Evolutionary conservation across 139 green algal species (phyloP).

Genomic region (Parachlorella kessleri): DNA sequence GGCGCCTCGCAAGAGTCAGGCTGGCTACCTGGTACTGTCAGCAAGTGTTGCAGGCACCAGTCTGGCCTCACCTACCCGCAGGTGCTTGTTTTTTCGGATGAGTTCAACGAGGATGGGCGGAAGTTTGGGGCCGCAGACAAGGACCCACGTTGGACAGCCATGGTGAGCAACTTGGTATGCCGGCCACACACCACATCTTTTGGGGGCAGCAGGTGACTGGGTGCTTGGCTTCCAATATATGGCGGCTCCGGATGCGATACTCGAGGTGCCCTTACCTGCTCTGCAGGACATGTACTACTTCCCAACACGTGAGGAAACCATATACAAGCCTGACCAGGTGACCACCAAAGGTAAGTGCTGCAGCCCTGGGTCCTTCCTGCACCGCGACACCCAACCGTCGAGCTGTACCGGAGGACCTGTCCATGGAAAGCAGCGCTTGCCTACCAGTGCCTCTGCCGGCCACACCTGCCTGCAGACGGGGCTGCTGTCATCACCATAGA

Average conservation of each 20-base stretch:
- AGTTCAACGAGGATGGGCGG: slow-evolving; percentile 44
- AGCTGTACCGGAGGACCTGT: no score
- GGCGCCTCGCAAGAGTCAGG: neutral
- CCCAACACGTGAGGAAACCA: slow-evolving; percentile 17
- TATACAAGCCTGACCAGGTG: slow-evolving; percentile 29
- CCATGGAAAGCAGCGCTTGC: no score
- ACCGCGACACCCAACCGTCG: no score
- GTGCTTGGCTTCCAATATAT: neutral
- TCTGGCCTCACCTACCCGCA: no score
- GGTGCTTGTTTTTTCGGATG: slow-evolving; percentile 56
- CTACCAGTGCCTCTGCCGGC: no score
- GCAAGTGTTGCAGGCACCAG: neutral
- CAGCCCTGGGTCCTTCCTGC: no score
- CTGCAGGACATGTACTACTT: slow-evolving; percentile 46
- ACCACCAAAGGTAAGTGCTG: slow-evolving; percentile 12
- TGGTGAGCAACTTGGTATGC: neutral
- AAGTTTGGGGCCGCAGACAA: slow-evolving; percentile 19
- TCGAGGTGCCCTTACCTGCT: slow-evolving; percentile 34
- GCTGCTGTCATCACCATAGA: slow-evolving; percentile 38
- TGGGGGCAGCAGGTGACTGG: neutral
- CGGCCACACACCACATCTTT: neutral
- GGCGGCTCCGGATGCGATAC: slow-evolving; percentile 3
- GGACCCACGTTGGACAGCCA: slow-evolving; percentile 46
- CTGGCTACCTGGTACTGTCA: neutral
- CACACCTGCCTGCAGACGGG: slow-evolving; percentile 26